A percentile compares a stretch with the other conserved stretches of the same genome.
These are phyloP conservation scores for Alternaria alternata DNA, from an alignment of 2,329 filamentous ascomycete species.

Conservation along the genomic window DNA sequence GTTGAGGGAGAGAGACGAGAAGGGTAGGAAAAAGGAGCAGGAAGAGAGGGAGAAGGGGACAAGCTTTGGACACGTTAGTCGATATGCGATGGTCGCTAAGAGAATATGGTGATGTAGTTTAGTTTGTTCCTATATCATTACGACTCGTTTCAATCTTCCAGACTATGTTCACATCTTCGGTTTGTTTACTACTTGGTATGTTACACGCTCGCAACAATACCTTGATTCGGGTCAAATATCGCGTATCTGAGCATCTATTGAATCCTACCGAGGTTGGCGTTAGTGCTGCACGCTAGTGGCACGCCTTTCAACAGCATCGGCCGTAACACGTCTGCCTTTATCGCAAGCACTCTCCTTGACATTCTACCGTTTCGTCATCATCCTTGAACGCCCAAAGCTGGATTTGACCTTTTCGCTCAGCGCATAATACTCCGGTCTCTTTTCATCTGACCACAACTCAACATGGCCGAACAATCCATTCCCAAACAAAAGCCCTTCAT, in stretches of 20 bases:
- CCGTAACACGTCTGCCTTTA: background rate
- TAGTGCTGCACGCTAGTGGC: background rate
- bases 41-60: conserved; percentile 59
- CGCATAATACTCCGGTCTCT: background rate
- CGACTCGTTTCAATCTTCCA: background rate
- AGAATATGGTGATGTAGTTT: conserved; percentile 79
- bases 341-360: background rate
- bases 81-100: conserved; percentile 97
- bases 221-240: background rate
- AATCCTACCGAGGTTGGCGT: conserved; percentile 1
- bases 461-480: background rate
- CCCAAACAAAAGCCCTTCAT: conserved; percentile 15
- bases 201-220: background rate
- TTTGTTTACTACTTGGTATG: background rate
- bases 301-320: background rate
- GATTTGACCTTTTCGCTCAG: background rate
- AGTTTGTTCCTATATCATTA: background rate
- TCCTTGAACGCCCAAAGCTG: background rate
- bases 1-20: conserved; percentile 68
- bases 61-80: conserved; percentile 71
- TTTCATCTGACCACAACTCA: background rate
- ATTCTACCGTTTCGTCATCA: background rate
- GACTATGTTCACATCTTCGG: background rate
- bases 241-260: background rate
- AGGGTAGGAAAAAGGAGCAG: conserved; percentile 67